These are phyloP conservation scores for Setaria italica DNA, from an alignment of 202 grass and related monocot species.

Conservation along the genomic window DNA sequence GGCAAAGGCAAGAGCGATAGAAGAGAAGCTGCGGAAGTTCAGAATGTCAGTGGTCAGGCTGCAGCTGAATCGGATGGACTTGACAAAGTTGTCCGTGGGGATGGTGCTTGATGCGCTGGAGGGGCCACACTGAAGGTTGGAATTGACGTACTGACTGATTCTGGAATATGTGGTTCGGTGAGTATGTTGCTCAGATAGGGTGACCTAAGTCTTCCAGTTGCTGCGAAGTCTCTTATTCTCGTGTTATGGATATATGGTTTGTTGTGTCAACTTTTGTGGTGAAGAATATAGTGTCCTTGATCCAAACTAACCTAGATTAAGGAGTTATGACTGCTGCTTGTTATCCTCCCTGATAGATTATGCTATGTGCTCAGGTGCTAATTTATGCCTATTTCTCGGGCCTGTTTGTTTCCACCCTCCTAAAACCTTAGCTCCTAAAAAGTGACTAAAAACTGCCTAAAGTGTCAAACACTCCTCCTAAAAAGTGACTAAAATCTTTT, in stretches of 20 bases:
- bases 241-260: conserved; percentile 34
- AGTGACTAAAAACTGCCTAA: too few species aligned
- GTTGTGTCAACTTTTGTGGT: conserved; percentile 34
- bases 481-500: too few species aligned
- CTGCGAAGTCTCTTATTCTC: conserved; percentile 20
- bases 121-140: conserved; percentile 35
- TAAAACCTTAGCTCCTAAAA: too few species aligned
- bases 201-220: conserved; percentile 4
- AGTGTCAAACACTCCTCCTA: too few species aligned
- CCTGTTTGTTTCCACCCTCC: too few species aligned
- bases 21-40: conserved; percentile 57
- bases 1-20: conserved; percentile 46
- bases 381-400: conserved; percentile 25
- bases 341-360: conserved; percentile 28
- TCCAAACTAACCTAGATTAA: conserved; percentile 15
- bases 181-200: conserved; percentile 33
- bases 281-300: conserved; percentile 26
- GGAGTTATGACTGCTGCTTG: background rate
- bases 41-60: conserved; percentile 48
- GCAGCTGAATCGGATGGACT: conserved; percentile 56
- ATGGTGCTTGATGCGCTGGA: conserved; percentile 52
- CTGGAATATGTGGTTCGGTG: background rate
- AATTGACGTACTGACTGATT: conserved; percentile 20
- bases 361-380: conserved; percentile 42
- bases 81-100: conserved; percentile 50